Evolutionary conservation across 108 stramenopile species (phyloP), one percentile per base, ranked within the genome.

Genomic region (Conticribra weissflogii): DNA sequence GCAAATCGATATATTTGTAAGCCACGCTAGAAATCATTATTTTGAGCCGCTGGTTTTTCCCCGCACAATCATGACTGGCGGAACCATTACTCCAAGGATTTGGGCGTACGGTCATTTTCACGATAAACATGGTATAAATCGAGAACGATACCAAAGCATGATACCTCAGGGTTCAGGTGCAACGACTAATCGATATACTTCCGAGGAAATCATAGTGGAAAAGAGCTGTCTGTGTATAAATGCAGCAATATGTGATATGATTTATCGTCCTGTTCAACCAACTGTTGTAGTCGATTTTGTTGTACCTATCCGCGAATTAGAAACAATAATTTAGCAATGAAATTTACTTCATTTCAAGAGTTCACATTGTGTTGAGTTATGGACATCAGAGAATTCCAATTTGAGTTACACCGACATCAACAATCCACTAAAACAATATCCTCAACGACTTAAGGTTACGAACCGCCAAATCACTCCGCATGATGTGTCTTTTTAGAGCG

Each of bases 61-160:
- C 16, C 3, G 18, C 48, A 2, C 31, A 46, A 27, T 3, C 1
- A 56, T 48, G 46, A 25, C 44, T 55, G 3, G 59, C 2, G 27
- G 0, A n/a, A n/a, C n/a, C n/a, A n/a, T n/a, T n/a, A n/a, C n/a
- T 3, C 0, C 47, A 3, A 21, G 32, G 23, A 17, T 57, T 18
- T 58, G 67, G 57, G 54, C 55, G 15, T 34, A 21, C 58, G 56
- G 57, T 1, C 67, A 68, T 46, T 69, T 41, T 25, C 68, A 69
- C 36, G 54, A 59, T 58, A 23, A 56, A 29, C 36, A 69, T 1
- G 58, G 68, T 16, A 67, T 9, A 33, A 53, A 54, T 1, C 1
- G 53, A 23, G 53, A 54, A 54, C 27, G 22, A 12, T 54, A 3
- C n/a, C n/a, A n/a, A n/a, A n/a, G n/a, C n/a, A n/a, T n/a, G n/a